phyloP scores from a whole-genome alignment of 305 asterid genomes.

The Withania somnifera region DNA sequence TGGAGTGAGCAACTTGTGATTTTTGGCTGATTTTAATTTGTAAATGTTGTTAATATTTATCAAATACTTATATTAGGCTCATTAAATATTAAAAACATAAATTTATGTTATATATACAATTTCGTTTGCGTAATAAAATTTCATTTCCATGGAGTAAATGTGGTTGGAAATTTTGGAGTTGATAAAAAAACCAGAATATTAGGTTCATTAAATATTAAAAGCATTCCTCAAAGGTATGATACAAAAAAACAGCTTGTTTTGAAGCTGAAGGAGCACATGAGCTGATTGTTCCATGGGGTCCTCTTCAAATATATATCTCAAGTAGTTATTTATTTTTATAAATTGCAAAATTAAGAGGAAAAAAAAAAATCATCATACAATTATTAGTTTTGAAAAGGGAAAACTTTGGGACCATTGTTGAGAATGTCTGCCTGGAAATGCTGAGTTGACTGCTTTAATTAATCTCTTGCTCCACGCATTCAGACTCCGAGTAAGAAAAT shows the following conservation, averaged over 20 bases:
- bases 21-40: no score
- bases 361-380: neutral
- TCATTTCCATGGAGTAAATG: neutral
- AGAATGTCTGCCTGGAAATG: neutral
- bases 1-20: no score
- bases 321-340: neutral
- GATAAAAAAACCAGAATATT: neutral
- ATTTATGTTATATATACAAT: no score
- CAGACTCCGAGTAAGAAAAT: neutral
- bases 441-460: neutral
- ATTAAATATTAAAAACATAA: no score
- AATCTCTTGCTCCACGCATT: neutral
- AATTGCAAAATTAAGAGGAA: neutral
- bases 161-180: neutral
- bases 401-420: neutral
- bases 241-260: neutral
- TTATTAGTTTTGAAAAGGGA: neutral
- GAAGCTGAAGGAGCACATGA: conserved; percentile 1
- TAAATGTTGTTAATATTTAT: no score
- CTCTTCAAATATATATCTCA: neutral
- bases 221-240: neutral
- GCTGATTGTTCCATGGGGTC: conserved; percentile 1
- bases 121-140: neutral
- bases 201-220: neutral
- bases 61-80: no score